These are phyloP conservation scores for Suhomyces taliae DNA, from an alignment of 1,139 yeast species.

Conservation along the genomic window DNA sequence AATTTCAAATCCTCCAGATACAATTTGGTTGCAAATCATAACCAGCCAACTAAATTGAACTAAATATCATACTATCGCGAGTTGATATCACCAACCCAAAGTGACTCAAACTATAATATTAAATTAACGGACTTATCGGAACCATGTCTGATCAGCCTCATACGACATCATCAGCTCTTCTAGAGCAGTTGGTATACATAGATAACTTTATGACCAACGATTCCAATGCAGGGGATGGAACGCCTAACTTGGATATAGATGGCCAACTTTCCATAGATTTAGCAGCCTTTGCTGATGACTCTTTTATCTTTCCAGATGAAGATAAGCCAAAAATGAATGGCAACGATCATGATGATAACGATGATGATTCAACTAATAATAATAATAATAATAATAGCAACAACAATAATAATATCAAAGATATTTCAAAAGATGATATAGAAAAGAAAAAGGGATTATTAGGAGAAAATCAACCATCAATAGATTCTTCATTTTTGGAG, in stretches of 20 bases:
- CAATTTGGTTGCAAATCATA: too few species aligned
- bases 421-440: slow-evolving; percentile 4
- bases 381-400: not conserved
- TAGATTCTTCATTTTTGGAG: slow-evolving; percentile 6
- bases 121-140: not conserved
- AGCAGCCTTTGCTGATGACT: slow-evolving; percentile 79
- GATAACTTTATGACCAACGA: slow-evolving; percentile 63
- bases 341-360: slow-evolving; percentile 16
- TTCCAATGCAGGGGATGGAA: slow-evolving; percentile 29
- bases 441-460: not conserved
- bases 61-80: too few species aligned
- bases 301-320: slow-evolving; percentile 76
- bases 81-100: not conserved
- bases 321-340: slow-evolving; percentile 49
- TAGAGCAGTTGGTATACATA: slow-evolving; percentile 75
- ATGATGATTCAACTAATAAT: slow-evolving; percentile 1
- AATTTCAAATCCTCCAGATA: too few species aligned
- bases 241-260: slow-evolving; percentile 53
- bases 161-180: slow-evolving; percentile 59
- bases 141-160: slow-evolving; percentile 8
- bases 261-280: slow-evolving; percentile 70
- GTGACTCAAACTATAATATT: not conserved
- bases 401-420: not conserved
- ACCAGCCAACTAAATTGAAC: too few species aligned
- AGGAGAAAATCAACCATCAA: not conserved